A percentile compares a stretch with the other conserved stretches of the same genome.
Conservation (phyloP, 495 filamentous ascomycete genomes). For the Aspergillus leporis region DNA sequence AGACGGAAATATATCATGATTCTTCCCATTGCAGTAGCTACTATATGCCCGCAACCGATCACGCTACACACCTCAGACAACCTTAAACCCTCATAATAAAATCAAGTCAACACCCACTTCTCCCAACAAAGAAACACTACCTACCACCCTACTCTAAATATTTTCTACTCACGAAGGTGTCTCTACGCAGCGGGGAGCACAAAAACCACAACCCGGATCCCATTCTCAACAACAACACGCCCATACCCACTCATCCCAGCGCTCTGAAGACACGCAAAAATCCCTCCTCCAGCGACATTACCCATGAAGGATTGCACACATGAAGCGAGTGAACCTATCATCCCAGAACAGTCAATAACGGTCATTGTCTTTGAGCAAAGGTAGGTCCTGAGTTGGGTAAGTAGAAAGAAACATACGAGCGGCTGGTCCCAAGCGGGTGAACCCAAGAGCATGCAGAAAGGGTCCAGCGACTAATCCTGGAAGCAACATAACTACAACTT, state of each 20-base stretch:
- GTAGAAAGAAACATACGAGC: background rate
- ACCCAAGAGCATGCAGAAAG: background rate
- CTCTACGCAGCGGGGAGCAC: background rate
- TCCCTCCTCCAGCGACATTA: background rate
- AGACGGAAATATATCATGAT: too few species aligned
- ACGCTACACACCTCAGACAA: too few species aligned
- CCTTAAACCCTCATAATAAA: too few species aligned
- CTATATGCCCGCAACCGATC: too few species aligned
- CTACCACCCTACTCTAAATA: background rate
- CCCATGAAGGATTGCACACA: background rate
- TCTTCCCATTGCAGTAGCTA: too few species aligned
- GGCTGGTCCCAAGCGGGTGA: background rate
- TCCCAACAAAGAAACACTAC: background rate
- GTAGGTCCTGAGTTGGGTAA: background rate
- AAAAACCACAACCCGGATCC: background rate
- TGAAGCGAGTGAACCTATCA: background rate
- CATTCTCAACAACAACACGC: background rate
- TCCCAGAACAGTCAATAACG: background rate
- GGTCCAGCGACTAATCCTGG: background rate
- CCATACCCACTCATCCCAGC: constrained; percentile 4
- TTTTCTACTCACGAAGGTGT: background rate
- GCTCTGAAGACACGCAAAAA: background rate
- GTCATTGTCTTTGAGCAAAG: background rate
- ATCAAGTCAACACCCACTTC: too few species aligned
- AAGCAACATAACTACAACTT: background rate